Conservation (phyloP, 1,139 yeast species). For the Pneumocystis jirovecii region DNA sequence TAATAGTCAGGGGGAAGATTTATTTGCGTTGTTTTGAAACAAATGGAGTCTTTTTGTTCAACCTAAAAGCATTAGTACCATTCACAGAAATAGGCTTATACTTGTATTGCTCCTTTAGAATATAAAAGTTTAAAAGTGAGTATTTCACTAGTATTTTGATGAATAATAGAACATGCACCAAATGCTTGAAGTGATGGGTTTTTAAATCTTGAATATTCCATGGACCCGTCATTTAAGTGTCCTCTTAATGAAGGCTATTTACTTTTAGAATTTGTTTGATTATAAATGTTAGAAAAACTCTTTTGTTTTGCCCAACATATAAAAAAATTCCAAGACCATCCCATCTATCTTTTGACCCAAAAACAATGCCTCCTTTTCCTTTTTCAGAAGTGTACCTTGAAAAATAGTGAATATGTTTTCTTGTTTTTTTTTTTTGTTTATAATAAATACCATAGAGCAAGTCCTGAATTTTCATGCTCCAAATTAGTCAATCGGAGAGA, state of each 20-base stretch:
- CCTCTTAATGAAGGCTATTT: slow-evolving; percentile 24
- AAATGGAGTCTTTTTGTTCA: slow-evolving; percentile 25
- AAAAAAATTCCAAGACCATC: slow-evolving; percentile 27
- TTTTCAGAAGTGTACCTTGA: slow-evolving; percentile 3
- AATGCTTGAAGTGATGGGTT: slow-evolving; percentile 20
- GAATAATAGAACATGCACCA: slow-evolving; percentile 24
- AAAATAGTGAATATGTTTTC: slow-evolving; percentile 13
- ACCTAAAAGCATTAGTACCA: slow-evolving; percentile 21
- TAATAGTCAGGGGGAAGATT: slow-evolving; percentile 22
- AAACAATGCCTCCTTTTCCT: slow-evolving; percentile 22
- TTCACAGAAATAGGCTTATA: slow-evolving; percentile 16
- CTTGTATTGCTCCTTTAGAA: slow-evolving; percentile 3
- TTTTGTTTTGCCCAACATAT: slow-evolving; percentile 19
- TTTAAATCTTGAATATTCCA: slow-evolving; percentile 6
- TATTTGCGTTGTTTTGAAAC: slow-evolving; percentile 25
- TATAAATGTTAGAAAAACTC: not conserved
- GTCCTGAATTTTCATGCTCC: not conserved
- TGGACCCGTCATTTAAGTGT: slow-evolving; percentile 27
- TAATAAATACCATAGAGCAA: not conserved
- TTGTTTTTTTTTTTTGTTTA: not conserved
- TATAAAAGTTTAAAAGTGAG: slow-evolving; percentile 19
- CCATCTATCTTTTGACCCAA: slow-evolving; percentile 27
- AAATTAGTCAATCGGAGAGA: not conserved
- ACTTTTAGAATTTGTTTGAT: slow-evolving; percentile 10
- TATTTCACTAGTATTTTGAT: slow-evolving; percentile 23